Base-by-base conservation (phyloP, 768 basidiomycete genomes). In the Tylopilus cervinicoccineus region DNA sequence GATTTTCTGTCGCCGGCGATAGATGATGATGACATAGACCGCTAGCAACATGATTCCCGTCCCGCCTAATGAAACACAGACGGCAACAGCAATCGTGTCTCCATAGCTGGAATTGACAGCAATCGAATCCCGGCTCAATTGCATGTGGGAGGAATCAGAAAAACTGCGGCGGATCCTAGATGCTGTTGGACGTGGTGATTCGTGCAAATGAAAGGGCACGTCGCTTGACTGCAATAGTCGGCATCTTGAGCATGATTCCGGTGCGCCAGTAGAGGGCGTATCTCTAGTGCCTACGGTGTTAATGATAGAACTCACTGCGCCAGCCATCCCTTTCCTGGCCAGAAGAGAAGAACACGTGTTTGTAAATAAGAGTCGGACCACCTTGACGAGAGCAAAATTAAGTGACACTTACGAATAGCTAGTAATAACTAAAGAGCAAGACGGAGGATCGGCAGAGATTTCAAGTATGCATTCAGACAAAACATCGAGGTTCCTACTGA, bases 361-460 rank as follows among this genome's bases (percentile, higher is more conserved):
- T n/a, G 14, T 16, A 23, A 38, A 43, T 39, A 38, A 50, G 39
- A 19, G 20, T 29, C 32, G 9, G 17, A 20, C 3, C 11, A 11
- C 12, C 22, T 16, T 36, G 6, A 12, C 19, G 10, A 29, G 6
- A 3, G 23, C 22, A 13, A 44, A 12, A n/a, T n/a, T 12, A 16
- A 22, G 48, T 8, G 13, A 69, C n/a, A n/a, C 79, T 70, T 52
- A 78, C 77, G 64, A 57, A 57, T 77, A 73, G 47, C 63, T 65
- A 51, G 74, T 60, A 16, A 70, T 59, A 34, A 64, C 76, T 78
- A 52, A 37, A 20, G 14, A 23, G 8, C 6, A 43, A 20, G 9
- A 13, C 3, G 17, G n/a, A 22, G 14, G 5, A 41, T 47, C 27
- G 32, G 3, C 17, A 31, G 19, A 39, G 28, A 45, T 23, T 20